Evolutionary conservation across 73 alveolate species (phyloP).

Genomic region (Effrenium voratum): DNA sequence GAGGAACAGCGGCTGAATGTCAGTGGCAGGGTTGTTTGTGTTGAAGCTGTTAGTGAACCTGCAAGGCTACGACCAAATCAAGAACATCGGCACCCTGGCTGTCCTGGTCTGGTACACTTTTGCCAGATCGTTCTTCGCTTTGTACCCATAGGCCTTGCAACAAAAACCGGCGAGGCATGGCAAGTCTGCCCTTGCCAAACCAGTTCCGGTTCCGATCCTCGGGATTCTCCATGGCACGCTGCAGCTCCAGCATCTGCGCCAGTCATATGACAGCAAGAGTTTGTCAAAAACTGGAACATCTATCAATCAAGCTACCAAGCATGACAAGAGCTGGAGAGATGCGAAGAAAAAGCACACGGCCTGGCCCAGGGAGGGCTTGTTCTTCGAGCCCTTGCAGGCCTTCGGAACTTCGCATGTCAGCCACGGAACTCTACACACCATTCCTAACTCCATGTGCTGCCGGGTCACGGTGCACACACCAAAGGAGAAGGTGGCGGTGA

Average conservation of each 20-base stretch:
- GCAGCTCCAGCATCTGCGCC: conserved; percentile 73
- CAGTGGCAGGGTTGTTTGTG: conserved; percentile 66
- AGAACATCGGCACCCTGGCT: too few species aligned
- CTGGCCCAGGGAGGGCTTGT: conserved; percentile 57
- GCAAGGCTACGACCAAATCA: too few species aligned
- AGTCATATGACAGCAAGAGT: too few species aligned
- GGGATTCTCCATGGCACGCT: conserved; percentile 59
- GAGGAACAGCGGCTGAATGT: conserved; percentile 68
- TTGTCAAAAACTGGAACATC: too few species aligned
- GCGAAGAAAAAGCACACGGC: neutral
- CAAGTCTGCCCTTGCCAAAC: too few species aligned
- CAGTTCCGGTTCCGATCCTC: neutral
- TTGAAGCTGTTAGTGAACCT: conserved; percentile 90
- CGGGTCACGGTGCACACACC: conserved; percentile 34
- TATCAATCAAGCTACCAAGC: neutral
- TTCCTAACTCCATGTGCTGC: neutral
- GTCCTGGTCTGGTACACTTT: conserved; percentile 72
- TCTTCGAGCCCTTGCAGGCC: conserved; percentile 36
- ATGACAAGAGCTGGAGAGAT: neutral
- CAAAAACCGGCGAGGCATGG: too few species aligned
- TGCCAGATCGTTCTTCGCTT: conserved; percentile 56
- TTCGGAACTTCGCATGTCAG: neutral
- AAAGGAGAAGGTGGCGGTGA: conserved; percentile 90
- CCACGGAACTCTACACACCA: neutral
- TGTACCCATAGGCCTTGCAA: too few species aligned